Conservation (phyloP, 352 stramenopile species). For the Globisporangium rhizosaccharum region DNA sequence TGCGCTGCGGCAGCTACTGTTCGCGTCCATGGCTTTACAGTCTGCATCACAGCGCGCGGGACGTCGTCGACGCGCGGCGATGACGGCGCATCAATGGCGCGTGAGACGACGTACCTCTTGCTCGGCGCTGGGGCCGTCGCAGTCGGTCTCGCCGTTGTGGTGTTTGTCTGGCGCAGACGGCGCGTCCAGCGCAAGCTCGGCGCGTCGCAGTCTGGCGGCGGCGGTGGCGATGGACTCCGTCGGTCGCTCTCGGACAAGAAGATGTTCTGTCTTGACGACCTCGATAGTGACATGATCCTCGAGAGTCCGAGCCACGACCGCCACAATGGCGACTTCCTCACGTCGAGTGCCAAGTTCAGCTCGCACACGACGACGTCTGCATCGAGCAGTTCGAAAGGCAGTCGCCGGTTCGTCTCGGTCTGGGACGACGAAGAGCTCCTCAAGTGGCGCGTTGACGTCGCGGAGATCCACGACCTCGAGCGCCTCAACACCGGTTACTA, state of each 20-base stretch:
- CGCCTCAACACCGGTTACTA: constrained; percentile 33
- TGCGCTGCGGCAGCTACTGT: constrained; percentile 8
- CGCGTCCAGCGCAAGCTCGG: neutral
- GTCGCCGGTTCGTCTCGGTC: constrained; percentile 19
- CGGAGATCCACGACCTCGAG: constrained; percentile 24
- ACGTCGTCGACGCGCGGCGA: neutral
- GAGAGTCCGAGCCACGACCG: constrained; percentile 4
- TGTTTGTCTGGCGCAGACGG: neutral
- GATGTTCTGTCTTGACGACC: constrained; percentile 15
- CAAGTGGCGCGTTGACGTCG: constrained; percentile 41
- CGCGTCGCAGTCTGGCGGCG: too few relatives aligned
- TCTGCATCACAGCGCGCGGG: constrained; percentile 15
- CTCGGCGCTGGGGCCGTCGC: neutral
- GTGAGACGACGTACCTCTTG: neutral
- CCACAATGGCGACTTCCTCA: constrained; percentile 2
- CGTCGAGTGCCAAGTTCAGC: constrained; percentile 6
- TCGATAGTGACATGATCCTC: constrained; percentile 13
- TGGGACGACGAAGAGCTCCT: constrained; percentile 65
- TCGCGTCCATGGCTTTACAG: constrained; percentile 16
- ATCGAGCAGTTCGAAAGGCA: constrained; percentile 6
- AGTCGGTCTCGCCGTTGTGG: neutral
- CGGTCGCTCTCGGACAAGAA: constrained; percentile 11
- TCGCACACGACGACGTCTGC: neutral
- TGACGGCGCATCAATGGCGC: neutral
- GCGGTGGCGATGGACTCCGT: neutral